Evolutionary conservation across 1,139 yeast genomes (phyloP).

Genomic region (Yueomyces sp.): DNA sequence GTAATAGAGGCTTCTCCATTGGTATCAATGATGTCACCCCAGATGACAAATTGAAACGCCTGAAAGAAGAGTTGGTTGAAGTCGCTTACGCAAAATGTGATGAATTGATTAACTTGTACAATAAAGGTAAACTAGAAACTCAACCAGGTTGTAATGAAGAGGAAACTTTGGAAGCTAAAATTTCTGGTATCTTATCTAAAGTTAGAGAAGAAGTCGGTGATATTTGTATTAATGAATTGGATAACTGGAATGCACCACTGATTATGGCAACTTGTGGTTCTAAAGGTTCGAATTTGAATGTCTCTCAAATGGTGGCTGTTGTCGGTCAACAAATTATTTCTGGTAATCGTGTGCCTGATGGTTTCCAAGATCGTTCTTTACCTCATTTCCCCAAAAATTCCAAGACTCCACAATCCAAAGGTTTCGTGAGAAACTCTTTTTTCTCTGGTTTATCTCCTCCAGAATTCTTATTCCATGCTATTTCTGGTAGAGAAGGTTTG

Average conservation of each 20-base stretch:
- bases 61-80: constrained; percentile 84
- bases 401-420: constrained; percentile 95
- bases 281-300: constrained; percentile 94
- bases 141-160: constrained; percentile 99
- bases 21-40: constrained; percentile 98
- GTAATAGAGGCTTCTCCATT: constrained; percentile 91
- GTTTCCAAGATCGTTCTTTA: constrained; percentile 94
- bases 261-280: constrained; percentile 99
- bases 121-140: constrained; percentile 83
- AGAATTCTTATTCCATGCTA: constrained; percentile 94
- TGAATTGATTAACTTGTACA: constrained; percentile 68
- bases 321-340: constrained; percentile 98
- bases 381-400: constrained; percentile 96
- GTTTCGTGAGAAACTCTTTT: constrained; percentile 93
- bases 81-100: constrained; percentile 87
- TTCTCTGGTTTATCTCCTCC: constrained; percentile 91
- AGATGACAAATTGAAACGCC: constrained; percentile 58
- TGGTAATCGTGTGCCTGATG: constrained; percentile 98
- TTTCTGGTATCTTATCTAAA: constrained; percentile 89
- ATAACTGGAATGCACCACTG: constrained; percentile 84
- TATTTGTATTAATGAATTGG: constrained; percentile 86
- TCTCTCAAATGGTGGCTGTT: constrained; percentile 99
- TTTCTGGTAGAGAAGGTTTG: constrained; percentile 98
- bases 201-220: constrained; percentile 99
- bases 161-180: constrained; percentile 93